Percentiles rank a stretch among this genome's conserved stretches.
These are phyloP conservation scores for Leucocoprinus leucothites DNA, from an alignment of 768 basidiomycete genomes.

Conservation along the genomic window DNA sequence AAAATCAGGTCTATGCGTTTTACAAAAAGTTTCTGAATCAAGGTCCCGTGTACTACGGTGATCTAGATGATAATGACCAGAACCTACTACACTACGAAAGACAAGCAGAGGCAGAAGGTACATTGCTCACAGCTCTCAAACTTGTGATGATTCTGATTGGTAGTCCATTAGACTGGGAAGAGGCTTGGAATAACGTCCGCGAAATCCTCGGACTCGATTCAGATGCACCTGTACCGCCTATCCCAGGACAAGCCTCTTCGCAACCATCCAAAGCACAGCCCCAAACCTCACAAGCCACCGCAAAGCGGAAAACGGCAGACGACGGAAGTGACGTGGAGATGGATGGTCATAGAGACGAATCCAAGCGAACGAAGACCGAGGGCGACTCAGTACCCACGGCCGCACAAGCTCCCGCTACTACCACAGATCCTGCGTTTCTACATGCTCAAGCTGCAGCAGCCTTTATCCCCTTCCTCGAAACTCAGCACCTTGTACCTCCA, in stretches of 20 bases:
- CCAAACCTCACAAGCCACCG: slow-evolving; percentile 21
- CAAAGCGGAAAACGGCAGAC: slow-evolving; percentile 58
- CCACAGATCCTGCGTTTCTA: slow-evolving; percentile 26
- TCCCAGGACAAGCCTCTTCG: slow-evolving; percentile 22
- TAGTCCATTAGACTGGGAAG: slow-evolving; percentile 56
- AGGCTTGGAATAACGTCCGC: slow-evolving; percentile 52
- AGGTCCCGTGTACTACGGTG: slow-evolving; percentile 88
- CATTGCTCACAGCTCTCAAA: slow-evolving; percentile 15
- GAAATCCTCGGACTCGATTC: slow-evolving; percentile 48
- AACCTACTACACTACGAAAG: slow-evolving; percentile 70
- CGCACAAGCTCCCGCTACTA: slow-evolving; percentile 22
- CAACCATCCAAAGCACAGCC: slow-evolving; percentile 18
- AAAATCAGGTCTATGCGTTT: slow-evolving; percentile 68
- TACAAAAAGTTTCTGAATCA: slow-evolving; percentile 90
- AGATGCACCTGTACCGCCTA: slow-evolving; percentile 50
- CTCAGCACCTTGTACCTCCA: slow-evolving; percentile 71
- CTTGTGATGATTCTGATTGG: background rate
- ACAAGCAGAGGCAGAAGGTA: slow-evolving; percentile 72
- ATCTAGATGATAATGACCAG: slow-evolving; percentile 76
- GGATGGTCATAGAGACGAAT: slow-evolving; percentile 28
- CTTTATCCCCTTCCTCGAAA: slow-evolving; percentile 71
- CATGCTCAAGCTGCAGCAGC: slow-evolving; percentile 62
- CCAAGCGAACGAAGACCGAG: slow-evolving; percentile 31
- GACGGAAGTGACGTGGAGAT: slow-evolving; percentile 40
- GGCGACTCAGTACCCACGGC: slow-evolving; percentile 18